Base-by-base conservation (phyloP, 83 land plant genomes). In the Diphasiastrum complanatum region DNA sequence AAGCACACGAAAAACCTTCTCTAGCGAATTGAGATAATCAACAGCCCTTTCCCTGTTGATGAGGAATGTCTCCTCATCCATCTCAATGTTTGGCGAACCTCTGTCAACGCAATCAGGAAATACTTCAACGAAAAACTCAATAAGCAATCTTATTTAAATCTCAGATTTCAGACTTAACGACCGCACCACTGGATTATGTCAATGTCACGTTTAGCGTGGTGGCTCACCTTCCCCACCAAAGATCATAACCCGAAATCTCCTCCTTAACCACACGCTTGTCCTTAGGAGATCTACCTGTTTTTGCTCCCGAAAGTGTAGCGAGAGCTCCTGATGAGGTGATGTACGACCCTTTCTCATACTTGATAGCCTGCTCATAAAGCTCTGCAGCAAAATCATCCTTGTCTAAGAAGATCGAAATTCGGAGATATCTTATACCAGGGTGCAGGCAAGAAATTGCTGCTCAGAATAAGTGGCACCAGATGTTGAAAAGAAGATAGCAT, bases 191-290 rank as follows among this genome's bases (percentile, higher is more conserved):
- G 29, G 36, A 30, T 12, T 2, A 20, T 25, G 3, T 32, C n/a
- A n/a, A n/a, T n/a, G n/a, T n/a, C n/a, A n/a, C n/a, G n/a, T n/a
- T n/a, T 56, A 35, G 24, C n/a, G n/a, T n/a, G n/a, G n/a, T n/a
- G n/a, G 27, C 68, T 65, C 47, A 65, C 68, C 37, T 61, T 56
- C 67, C 68, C 68, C 68, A 65, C 68, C 68, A 65, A 10, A 65
- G 33, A 35, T 65, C 68, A 16, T 38, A 26, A 29, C 30, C 68
- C 10, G 67, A 6, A 1, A 8, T 1, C 23, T 34, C 66, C 33
- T 65, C 68, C 16, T 56, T 35, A 35, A 65, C 68, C 5, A 65
- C 68, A 36, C 68, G 68, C 45, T 65, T 65, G 68, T 65, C 68
- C 43, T 51, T 65, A 20, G 68, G 68, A 35, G 68, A 65, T 65